phyloP scores from a whole-genome alignment of 305 asterid genomes.

The Solanum hybrid region DNA sequence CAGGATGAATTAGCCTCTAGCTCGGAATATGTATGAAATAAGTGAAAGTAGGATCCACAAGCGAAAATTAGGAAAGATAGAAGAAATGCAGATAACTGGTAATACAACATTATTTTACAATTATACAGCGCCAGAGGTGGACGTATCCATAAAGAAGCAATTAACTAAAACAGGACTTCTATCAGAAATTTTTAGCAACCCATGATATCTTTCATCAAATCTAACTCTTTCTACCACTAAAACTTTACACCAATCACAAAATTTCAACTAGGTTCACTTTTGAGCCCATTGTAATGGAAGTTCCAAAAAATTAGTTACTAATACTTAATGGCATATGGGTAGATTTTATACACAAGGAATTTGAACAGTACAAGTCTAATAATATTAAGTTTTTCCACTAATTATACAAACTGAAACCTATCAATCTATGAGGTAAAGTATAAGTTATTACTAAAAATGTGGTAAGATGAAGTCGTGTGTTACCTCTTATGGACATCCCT shows the following conservation, averaged over 20 bases:
- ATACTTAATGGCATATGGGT: neutral
- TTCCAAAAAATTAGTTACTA: neutral
- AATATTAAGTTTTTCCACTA: neutral
- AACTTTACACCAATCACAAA: neutral
- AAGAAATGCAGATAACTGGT: neutral
- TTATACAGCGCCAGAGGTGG: neutral
- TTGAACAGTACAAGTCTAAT: neutral
- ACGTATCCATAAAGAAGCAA: neutral
- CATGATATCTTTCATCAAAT: neutral
- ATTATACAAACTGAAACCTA: neutral
- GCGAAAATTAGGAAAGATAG: neutral
- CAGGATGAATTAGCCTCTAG: neutral
- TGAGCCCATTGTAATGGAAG: neutral
- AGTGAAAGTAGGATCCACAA: neutral
- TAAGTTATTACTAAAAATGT: neutral
- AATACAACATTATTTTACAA: neutral
- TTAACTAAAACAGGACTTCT: neutral
- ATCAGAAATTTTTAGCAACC: neutral
- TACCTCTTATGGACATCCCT: neutral
- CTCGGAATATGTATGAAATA: neutral
- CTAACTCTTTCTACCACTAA: neutral
- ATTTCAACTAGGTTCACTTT: neutral
- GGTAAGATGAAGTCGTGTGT: neutral
- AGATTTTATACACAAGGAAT: neutral
- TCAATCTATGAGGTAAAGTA: neutral